Conservation (phyloP, 352 stramenopile genomes). For the Pythium myriotylum region DNA sequence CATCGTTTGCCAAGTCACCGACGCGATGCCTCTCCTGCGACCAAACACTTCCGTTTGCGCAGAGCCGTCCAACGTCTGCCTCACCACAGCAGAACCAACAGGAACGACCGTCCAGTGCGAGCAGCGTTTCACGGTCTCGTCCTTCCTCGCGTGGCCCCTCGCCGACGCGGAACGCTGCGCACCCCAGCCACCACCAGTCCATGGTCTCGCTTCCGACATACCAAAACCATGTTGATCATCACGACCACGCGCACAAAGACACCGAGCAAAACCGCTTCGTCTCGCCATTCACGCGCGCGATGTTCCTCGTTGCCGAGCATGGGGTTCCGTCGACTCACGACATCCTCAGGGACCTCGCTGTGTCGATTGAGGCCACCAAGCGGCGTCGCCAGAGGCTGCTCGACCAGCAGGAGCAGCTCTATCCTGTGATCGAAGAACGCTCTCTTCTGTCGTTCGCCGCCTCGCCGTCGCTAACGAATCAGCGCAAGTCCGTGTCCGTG, state of each 20-base stretch:
- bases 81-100: background rate
- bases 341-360: constrained; percentile 22
- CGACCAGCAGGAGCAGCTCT: constrained; percentile 13
- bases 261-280: constrained; percentile 14
- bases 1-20: constrained; percentile 53
- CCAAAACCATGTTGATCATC: background rate
- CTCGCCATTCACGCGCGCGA: constrained; percentile 26
- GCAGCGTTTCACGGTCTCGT: background rate
- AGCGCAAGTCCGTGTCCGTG: constrained; percentile 7
- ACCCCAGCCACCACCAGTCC: background rate
- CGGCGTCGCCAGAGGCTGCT: constrained; percentile 17
- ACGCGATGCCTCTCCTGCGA: constrained; percentile 67
- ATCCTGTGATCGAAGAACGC: background rate
- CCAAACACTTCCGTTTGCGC: constrained; percentile 41
- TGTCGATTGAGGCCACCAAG: constrained; percentile 23
- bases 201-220: constrained; percentile 5
- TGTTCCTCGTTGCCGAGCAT: constrained; percentile 19
- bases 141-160: constrained; percentile 11
- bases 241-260: background rate
- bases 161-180: constrained; percentile 1
- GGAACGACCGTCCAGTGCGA: constrained; percentile 5
- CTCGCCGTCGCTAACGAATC: background rate
- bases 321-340: constrained; percentile 24
- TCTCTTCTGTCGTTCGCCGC: constrained; percentile 3
- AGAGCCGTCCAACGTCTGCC: constrained; percentile 4